phyloP scores from a whole-genome alignment of 495 filamentous ascomycete genomes.

The Polyplosphaeria fusca region DNA sequence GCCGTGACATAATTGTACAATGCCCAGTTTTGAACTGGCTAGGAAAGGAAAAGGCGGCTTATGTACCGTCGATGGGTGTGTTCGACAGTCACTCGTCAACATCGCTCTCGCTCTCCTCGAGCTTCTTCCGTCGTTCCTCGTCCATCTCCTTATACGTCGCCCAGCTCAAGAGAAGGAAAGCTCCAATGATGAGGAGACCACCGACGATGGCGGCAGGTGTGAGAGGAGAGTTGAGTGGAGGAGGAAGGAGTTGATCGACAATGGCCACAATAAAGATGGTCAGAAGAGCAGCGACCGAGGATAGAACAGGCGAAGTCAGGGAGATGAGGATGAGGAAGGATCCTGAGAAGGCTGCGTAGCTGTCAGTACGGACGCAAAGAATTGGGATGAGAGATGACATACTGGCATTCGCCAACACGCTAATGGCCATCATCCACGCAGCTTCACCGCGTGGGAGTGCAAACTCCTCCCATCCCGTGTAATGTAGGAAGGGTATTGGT shows the following conservation, averaged over 20 bases:
- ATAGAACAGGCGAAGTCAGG: slow-evolving; percentile 86
- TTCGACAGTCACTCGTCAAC: neutral
- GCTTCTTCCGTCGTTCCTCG: slow-evolving; percentile 67
- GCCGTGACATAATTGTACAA: neutral
- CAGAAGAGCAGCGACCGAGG: slow-evolving; percentile 83
- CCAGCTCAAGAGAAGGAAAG: slow-evolving; percentile 82
- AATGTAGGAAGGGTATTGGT: slow-evolving; percentile 79
- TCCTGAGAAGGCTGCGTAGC: slow-evolving; percentile 69
- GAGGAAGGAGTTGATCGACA: slow-evolving; percentile 77
- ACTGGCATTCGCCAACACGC: slow-evolving; percentile 79
- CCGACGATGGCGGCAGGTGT: slow-evolving; percentile 71
- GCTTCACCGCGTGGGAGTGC: slow-evolving; percentile 72
- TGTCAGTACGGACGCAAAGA: neutral
- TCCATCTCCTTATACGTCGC: slow-evolving; percentile 89
- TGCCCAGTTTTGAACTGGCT: neutral
- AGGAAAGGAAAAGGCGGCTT: neutral
- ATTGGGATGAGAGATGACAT: slow-evolving; percentile 36
- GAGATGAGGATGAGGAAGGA: slow-evolving; percentile 89
- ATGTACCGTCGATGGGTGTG: neutral
- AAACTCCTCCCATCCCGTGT: slow-evolving; percentile 74
- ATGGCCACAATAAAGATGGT: slow-evolving; percentile 96
- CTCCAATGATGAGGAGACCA: slow-evolving; percentile 79
- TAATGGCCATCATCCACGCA: slow-evolving; percentile 74
- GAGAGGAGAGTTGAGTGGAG: slow-evolving; percentile 61
- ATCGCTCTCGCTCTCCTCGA: slow-evolving; percentile 44